Evolutionary conservation across 2,329 filamentous ascomycete species (phyloP), one percentile per base, ranked within the genome.

Genomic region (Ophioceras dolichostomum): DNA sequence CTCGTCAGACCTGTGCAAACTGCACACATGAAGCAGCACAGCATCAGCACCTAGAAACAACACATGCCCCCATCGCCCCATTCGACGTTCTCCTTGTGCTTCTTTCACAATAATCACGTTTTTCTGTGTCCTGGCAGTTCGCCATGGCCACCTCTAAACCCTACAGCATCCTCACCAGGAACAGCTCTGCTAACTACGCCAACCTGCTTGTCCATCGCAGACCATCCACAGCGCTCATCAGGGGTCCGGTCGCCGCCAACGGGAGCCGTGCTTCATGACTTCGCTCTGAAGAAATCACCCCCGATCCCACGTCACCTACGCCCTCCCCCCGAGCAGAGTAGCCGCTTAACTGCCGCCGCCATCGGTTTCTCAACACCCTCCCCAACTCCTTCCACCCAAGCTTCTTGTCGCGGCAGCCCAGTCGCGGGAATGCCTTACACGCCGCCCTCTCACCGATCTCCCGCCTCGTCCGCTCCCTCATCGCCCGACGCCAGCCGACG

Each of bases 401-500:
- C n/a, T n/a, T 39, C 26, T n/a, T 27, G 21, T 18, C 27, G 32
- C 18, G 43, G 43, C 43, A 45, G 39, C 49, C 43, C 47, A 46
- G 51, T 47, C 47, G 39, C 50, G 57, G 65, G 71, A 65, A 91
- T 91, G 84, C 84, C 84, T 76, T 91, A 91, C 67, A 91, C 84
- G 60, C 83, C 84, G 43, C 84, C 84, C 45, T 75, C 79, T 50
- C 73, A 74, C 54, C 64, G 69, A 54, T 79, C 76, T 43, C 74
- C 76, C 52, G 65, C 74, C 48, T 66, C 70, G 43, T 77, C 76
- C 50, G 64, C 65, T 41, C 62, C 70, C 36, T 52, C 65, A 17
- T 78, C 76, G 36, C 75, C 75, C 10, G 62, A 65, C 47, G 53
- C 57, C 45, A 78, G 73, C 53, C 71, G 76, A 45, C 67, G 74